A percentile compares a stretch with the other conserved stretches of the same genome.
Evolutionary conservation across 768 basidiomycete genomes (phyloP).

Genomic region (Tricholoma saponaceum): DNA sequence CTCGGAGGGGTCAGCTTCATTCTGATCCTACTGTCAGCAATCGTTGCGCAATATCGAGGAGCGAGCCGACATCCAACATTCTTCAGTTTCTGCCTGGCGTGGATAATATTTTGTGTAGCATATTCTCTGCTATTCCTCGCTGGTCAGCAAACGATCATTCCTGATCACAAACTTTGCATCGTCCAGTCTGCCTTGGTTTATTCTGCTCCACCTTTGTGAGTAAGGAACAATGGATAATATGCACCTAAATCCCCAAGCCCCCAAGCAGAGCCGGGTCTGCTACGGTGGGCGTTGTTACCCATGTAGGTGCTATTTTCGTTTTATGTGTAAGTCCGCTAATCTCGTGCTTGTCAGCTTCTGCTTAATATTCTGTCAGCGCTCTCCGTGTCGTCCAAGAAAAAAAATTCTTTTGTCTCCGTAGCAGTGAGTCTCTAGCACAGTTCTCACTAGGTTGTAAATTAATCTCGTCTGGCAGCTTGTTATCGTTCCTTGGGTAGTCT

Average conservation of each 20-base stretch:
- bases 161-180: conserved; percentile 22
- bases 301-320: conserved; percentile 16
- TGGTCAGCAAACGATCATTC: conserved; percentile 23
- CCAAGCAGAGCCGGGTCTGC: conserved; percentile 20
- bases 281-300: conserved; percentile 21
- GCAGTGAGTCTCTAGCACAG: conserved; percentile 1
- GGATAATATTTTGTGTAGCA: conserved; percentile 31
- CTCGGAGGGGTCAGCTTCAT: conserved; percentile 22
- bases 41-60: conserved; percentile 16
- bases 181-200: conserved; percentile 30
- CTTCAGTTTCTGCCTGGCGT: conserved; percentile 32
- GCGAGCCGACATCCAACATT: conserved; percentile 29
- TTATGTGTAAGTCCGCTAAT: not conserved
- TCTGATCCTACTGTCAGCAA: conserved; percentile 22
- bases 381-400: conserved; percentile 18
- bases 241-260: not conserved
- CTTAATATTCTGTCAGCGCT: conserved; percentile 25
- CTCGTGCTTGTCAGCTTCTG: conserved; percentile 17
- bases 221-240: not conserved
- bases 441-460: not conserved
- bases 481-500: conserved; percentile 24
- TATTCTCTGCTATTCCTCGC: conserved; percentile 30
- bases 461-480: conserved; percentile 18
- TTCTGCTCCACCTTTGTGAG: conserved; percentile 30
- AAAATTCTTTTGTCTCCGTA: conserved; percentile 7